Evolutionary conservation across 805 yeast genomes (phyloP), one percentile per base, ranked within the genome.

Genomic region (Sungouiella blattae): DNA sequence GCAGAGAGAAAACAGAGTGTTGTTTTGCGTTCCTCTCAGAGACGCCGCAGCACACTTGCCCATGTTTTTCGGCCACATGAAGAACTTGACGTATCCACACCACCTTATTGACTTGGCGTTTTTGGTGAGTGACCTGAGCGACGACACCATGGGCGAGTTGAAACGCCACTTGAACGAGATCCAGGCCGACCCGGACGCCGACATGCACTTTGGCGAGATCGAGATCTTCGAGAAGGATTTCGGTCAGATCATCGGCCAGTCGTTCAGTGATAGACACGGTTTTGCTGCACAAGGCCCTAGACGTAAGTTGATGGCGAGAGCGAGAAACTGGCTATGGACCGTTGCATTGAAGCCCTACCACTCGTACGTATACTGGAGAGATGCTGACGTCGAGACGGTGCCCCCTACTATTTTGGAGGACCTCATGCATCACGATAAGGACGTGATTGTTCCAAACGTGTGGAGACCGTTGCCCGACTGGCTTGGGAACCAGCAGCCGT

Each of bases 361-460:
- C 57, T 80, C 95, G 6, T 88, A 89, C 84, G 96, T 91, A 6
- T 88, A 89, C 59, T 91, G 98, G 98, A 72, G 98, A 61, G 98
- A 91, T 65, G 96, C 93, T 9, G 98, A 91, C 60, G 95, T 91
- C n/a, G 96, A 89, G 57, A 80, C 89, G 0, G 78, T 83, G 20
- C 95, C 96, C 4, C 72, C 80, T 1, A 81, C 96, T 1, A 78
- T 89, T 41, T 60, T 89, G 43, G 96, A 89, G 60, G 97, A 89
- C 61, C 67, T 89, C 50, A 91, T 91, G 97, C 84, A 78, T 50
- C 96, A 87, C 59, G 79, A 83, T 57, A 78, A 76, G 55, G 98
- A 91, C 57, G 93, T 91, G 18, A 87, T 91, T 33, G 97, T 91
- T 12, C 98, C 98, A 12, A 91, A 87, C 53, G 89, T 87, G 33